phyloP scores from a whole-genome alignment of 768 basidiomycete species.

The Calocybe gangraenosa region DNA sequence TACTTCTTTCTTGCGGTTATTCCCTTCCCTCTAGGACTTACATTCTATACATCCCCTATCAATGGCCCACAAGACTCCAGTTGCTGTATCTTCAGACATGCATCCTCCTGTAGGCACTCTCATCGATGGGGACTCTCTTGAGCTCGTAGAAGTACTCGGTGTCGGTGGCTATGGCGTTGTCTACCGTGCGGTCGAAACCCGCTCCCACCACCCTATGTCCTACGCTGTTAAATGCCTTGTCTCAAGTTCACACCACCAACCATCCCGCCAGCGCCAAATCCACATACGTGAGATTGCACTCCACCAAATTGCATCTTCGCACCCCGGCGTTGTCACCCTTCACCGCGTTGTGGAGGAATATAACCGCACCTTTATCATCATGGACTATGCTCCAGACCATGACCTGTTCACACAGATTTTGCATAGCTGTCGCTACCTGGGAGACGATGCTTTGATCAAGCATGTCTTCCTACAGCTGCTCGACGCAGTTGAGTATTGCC shows the following conservation, averaged over 20 bases:
- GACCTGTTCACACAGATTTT: constrained; percentile 93
- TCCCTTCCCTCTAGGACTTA: constrained; percentile 16
- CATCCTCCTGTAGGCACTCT: constrained; percentile 68
- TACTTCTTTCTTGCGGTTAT: constrained; percentile 21
- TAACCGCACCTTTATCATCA: constrained; percentile 81
- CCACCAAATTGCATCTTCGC: constrained; percentile 69
- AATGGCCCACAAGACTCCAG: constrained; percentile 58
- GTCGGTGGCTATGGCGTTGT: constrained; percentile 95
- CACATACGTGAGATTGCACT: constrained; percentile 89
- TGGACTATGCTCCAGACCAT: constrained; percentile 90
- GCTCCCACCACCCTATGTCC: constrained; percentile 47
- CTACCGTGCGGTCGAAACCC: constrained; percentile 77
- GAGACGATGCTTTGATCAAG: constrained; percentile 81
- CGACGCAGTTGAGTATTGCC: constrained; percentile 92
- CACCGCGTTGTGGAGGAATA: constrained; percentile 86
- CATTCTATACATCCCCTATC: constrained; percentile 21
- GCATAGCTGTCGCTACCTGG: constrained; percentile 73
- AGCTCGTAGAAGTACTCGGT: constrained; percentile 85
- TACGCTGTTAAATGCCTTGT: constrained; percentile 94
- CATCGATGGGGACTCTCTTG: constrained; percentile 80
- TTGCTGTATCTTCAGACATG: constrained; percentile 69
- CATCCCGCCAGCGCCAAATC: constrained; percentile 64
- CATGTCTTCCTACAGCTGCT: constrained; percentile 91
- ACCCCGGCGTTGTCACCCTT: constrained; percentile 82
- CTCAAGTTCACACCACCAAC: constrained; percentile 38